These are phyloP conservation scores for Recurvomyces mirabilis DNA, from an alignment of 495 filamentous ascomycete genomes.

Conservation along the genomic window DNA sequence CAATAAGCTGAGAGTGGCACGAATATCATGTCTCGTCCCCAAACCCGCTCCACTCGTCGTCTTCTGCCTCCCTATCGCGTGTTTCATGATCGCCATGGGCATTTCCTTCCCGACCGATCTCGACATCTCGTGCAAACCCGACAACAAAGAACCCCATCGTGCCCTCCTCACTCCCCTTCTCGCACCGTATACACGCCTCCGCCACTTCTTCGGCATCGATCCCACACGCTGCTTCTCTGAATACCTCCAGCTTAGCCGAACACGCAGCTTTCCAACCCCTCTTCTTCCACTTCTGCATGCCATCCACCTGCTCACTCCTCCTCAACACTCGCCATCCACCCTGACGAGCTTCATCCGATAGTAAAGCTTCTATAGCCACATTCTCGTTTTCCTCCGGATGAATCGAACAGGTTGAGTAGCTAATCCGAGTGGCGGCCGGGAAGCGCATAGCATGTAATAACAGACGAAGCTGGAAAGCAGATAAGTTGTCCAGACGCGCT, in stretches of 20 bases:
- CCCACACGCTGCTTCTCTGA: slow-evolving; percentile 21
- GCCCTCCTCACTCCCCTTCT: slow-evolving; percentile 67
- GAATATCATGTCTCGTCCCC: slow-evolving; percentile 25
- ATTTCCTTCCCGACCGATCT: background rate
- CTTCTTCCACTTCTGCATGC: slow-evolving; percentile 59
- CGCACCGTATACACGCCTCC: slow-evolving; percentile 65
- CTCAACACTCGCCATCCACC: slow-evolving; percentile 66
- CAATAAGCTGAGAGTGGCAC: background rate
- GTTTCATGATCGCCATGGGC: too few relatives aligned
- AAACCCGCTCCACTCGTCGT: slow-evolving; percentile 36
- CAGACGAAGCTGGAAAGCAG: slow-evolving; percentile 31
- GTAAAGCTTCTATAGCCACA: slow-evolving; percentile 61
- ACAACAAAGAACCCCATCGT: slow-evolving; percentile 65
- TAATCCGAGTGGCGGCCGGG: slow-evolving; percentile 62
- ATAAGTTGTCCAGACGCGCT: slow-evolving; percentile 49
- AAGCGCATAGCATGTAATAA: slow-evolving; percentile 57
- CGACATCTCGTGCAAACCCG: slow-evolving; percentile 46
- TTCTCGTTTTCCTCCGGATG: slow-evolving; percentile 77
- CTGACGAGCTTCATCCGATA: slow-evolving; percentile 49
- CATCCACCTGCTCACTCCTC: slow-evolving; percentile 57
- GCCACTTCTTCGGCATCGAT: slow-evolving; percentile 27
- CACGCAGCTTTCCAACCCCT: slow-evolving; percentile 40
- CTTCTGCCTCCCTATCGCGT: slow-evolving; percentile 21
- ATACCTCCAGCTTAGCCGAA: slow-evolving; percentile 2
- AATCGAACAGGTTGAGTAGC: slow-evolving; percentile 88